phyloP scores from a whole-genome alignment of 805 yeast genomes.

The Candida parachauliodes region DNA sequence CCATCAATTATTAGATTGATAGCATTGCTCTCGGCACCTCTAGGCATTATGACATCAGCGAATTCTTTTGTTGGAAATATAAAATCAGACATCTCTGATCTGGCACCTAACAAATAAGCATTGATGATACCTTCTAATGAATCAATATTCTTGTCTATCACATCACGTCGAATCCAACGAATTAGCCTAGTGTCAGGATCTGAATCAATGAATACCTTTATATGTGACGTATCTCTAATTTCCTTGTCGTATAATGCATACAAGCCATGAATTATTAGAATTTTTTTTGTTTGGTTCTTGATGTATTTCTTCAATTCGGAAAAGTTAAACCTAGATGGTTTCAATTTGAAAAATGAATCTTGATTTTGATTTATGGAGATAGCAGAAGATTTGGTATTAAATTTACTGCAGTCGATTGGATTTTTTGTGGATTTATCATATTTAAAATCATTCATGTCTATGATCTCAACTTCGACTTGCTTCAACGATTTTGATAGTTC shows the following conservation, averaged over 20 bases:
- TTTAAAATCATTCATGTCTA: constrained; percentile 45
- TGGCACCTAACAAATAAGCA: constrained; percentile 51
- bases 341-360: constrained; percentile 18
- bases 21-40: constrained; percentile 61
- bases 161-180: constrained; percentile 63
- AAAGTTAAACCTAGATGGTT: constrained; percentile 45
- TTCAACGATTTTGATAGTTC: constrained; percentile 17
- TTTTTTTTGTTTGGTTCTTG: constrained; percentile 16
- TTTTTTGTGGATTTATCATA: constrained; percentile 15
- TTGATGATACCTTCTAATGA: constrained; percentile 37
- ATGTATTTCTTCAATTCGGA: constrained; percentile 18
- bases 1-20: constrained; percentile 64
- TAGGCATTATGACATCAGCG: constrained; percentile 73
- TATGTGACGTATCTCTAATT: constrained; percentile 52
- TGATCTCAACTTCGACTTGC: constrained; percentile 21
- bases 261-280: constrained; percentile 62
- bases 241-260: constrained; percentile 70
- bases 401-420: constrained; percentile 21
- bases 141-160: constrained; percentile 15
- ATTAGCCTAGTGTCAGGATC: constrained; percentile 83
- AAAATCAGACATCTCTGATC: constrained; percentile 65
- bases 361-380: constrained; percentile 23
- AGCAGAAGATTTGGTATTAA: constrained; percentile 22
- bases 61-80: constrained; percentile 65
- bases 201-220: constrained; percentile 74